Evolutionary conservation across 2,329 filamentous ascomycete species (phyloP), one percentile per base, ranked within the genome.

Genomic region (Gnomoniopsis sp.): DNA sequence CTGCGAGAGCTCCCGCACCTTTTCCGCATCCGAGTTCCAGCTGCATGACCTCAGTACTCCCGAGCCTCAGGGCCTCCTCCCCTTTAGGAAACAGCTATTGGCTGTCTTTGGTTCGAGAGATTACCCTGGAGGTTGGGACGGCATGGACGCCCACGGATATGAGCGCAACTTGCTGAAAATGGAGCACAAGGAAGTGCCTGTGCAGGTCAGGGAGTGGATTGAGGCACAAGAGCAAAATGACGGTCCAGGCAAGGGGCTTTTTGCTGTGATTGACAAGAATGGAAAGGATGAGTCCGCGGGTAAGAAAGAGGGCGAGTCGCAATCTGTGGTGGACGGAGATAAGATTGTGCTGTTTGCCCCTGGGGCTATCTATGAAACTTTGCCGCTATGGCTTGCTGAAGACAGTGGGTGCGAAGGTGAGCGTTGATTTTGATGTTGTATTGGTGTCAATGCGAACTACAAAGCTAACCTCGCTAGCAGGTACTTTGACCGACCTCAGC

Each of bases 41-140:
- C 75, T 79, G 34, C 73, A 77, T 62, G 74, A 79, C 63, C 70
- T 79, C 33, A 69, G 69, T 55, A 65, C 71, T 21, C 60, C 67
- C 10, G 68, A 69, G 8, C 77, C 77, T 4, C 53, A 61, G 2
- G 77, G 77, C 14, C 68, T 79, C 8, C 66, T 67, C 54, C 70
- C 71, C 2, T 79, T 72, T 69, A 68, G 67, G 43, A 67, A 71
- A 6, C 76, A 73, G 1, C 71, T 79, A 44, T 77, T 75, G 64
- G 65, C 65, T 15, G 66, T 75, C 46, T 79, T 79, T 62, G 58
- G 66, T 8, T 69, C 69, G 4, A 70, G 74, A 34, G 69, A 75
- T 52, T 80, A 83, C 66, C 80, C 81, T 0, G 81, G 81, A 23
- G 75, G 74, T 44, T 84, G 81, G 81, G 72, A 73, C 26, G 81